These are phyloP conservation scores for Omphalotus olearius DNA, from an alignment of 1,284 basidiomycete genomes.

Conservation along the genomic window DNA sequence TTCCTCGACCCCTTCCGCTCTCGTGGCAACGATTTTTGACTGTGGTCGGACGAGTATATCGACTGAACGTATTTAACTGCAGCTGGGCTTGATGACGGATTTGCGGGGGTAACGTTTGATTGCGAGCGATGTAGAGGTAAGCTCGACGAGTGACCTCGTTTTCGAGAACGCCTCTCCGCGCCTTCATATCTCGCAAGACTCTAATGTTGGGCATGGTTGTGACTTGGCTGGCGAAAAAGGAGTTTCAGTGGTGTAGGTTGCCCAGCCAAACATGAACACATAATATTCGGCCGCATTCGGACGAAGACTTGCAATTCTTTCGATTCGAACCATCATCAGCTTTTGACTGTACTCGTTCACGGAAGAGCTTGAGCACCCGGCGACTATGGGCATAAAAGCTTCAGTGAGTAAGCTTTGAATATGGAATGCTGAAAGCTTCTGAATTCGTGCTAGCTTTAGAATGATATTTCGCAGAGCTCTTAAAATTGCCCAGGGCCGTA, in stretches of 20 bases:
- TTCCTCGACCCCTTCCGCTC: conserved; percentile 81
- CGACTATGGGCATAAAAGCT: conserved; percentile 6
- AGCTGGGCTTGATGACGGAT: conserved; percentile 96
- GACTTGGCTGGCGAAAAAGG: neutral
- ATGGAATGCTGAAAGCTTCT: neutral
- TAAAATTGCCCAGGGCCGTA: conserved; percentile 65
- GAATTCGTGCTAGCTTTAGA: conserved; percentile 23
- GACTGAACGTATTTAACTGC: conserved; percentile 85
- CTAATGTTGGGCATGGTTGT: conserved; percentile 43
- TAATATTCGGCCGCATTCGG: neutral
- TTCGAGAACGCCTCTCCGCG: conserved; percentile 62
- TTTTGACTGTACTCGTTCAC: neutral
- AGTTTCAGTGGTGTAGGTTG: too few species aligned
- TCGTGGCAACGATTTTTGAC: conserved; percentile 88
- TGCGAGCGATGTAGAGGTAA: conserved; percentile 87
- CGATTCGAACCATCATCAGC: neutral
- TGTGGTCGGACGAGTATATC: conserved; percentile 76
- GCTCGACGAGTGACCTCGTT: conserved; percentile 83
- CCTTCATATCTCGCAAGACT: conserved; percentile 75
- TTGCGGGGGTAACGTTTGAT: conserved; percentile 78
- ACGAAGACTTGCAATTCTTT: neutral
- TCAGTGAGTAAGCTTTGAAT: neutral
- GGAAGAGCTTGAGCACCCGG: neutral
- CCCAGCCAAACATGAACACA: neutral
- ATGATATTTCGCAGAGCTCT: conserved; percentile 56